Conservation (phyloP, 2,329 filamentous ascomycete species). For the Metarhizium humberi region DNA sequence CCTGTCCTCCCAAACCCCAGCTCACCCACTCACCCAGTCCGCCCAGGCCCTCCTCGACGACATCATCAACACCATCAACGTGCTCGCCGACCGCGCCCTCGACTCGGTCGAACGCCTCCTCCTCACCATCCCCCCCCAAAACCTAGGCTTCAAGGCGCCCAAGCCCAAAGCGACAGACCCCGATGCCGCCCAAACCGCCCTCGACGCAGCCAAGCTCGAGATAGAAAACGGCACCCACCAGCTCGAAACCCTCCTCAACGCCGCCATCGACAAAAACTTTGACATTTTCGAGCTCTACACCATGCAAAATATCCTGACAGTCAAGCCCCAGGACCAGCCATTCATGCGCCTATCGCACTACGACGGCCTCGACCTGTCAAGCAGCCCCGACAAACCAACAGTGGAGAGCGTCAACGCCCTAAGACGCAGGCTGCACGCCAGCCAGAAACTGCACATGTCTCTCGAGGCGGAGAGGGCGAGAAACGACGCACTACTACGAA, state of each 20-base stretch:
- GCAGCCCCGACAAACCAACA: conserved; percentile 34
- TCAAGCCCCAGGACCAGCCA: conserved; percentile 57
- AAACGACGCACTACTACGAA: conserved; percentile 61
- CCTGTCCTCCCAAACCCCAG: conserved; percentile 5
- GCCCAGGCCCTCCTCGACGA: conserved; percentile 84
- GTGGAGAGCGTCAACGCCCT: conserved; percentile 62
- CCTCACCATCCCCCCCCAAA: conserved; percentile 59
- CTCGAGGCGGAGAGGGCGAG: conserved; percentile 60
- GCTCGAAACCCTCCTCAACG: conserved; percentile 72
- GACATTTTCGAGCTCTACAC: conserved; percentile 86
- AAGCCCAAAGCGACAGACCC: conserved; percentile 7
- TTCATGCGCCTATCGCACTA: conserved; percentile 85
- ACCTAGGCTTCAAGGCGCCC: conserved; percentile 65
- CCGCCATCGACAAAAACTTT: conserved; percentile 75
- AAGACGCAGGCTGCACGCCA: conserved; percentile 66
- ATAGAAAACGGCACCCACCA: conserved; percentile 84
- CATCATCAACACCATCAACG: conserved; percentile 94
- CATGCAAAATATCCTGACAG: conserved; percentile 72
- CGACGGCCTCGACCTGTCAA: conserved; percentile 49
- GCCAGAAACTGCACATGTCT: conserved; percentile 62
- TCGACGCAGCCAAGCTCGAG: conserved; percentile 46
- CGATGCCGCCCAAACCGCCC: conserved; percentile 16
- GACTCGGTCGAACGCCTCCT: conserved; percentile 81
- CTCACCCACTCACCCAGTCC: not conserved
- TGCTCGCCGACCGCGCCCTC: conserved; percentile 81